Evolutionary conservation across 805 yeast genomes (phyloP).

Genomic region (Brettanomyces bruxellensis): DNA sequence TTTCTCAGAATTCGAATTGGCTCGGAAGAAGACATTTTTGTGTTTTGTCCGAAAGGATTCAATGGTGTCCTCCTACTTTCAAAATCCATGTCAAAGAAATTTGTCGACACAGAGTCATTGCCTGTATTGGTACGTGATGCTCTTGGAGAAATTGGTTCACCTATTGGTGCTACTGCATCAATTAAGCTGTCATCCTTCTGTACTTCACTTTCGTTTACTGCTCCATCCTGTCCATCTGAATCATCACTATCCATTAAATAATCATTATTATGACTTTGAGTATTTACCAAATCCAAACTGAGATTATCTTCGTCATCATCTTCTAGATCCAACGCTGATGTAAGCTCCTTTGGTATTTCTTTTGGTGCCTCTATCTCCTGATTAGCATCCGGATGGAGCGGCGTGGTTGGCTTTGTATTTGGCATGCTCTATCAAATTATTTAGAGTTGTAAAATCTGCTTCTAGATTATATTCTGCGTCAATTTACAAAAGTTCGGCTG

Average conservation of each 20-base stretch:
- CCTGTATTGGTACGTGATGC: background rate
- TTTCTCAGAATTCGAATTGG: conserved; percentile 12
- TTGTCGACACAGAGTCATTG: conserved; percentile 1
- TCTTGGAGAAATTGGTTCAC: conserved; percentile 1
- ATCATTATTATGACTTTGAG: conserved; percentile 8
- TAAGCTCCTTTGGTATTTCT: conserved; percentile 14
- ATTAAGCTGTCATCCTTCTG: conserved; percentile 4
- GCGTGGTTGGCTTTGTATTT: conserved; percentile 14
- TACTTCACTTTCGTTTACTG: background rate
- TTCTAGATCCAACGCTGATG: conserved; percentile 19
- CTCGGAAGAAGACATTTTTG: conserved; percentile 13
- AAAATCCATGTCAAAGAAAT: conserved; percentile 16
- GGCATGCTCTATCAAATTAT: background rate
- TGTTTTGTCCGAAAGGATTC: conserved; percentile 23
- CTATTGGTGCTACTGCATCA: conserved; percentile 1
- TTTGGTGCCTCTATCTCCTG: conserved; percentile 15
- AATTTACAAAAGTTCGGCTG: too few species aligned
- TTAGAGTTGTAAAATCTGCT: background rate
- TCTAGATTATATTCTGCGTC: background rate
- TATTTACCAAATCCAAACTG: background rate
- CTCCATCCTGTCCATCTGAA: conserved; percentile 7
- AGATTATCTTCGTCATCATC: conserved; percentile 5
- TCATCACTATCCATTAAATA: conserved; percentile 14
- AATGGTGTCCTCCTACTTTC: conserved; percentile 11
- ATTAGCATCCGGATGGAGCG: conserved; percentile 22